Evolutionary conservation across 176 grass and related monocot genomes (phyloP).

Genomic region (Zoysia pacifica): DNA sequence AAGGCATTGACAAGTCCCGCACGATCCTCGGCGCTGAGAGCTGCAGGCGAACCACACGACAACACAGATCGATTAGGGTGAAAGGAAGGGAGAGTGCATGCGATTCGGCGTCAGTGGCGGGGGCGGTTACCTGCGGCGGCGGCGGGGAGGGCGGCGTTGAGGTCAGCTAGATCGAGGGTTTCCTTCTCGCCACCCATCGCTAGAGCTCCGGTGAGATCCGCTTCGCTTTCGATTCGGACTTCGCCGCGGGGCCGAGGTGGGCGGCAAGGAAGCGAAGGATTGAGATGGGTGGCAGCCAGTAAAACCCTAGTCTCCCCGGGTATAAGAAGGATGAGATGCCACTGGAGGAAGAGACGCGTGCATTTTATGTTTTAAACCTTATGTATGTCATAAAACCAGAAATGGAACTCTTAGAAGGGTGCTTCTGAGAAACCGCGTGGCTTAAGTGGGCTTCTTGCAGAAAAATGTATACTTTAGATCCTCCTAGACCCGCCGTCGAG

Average conservation of each 20-base stretch:
- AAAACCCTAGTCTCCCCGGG: slow-evolving; percentile 58
- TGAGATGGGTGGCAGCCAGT: neutral
- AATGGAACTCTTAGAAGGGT: neutral
- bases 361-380: slow-evolving; percentile 19
- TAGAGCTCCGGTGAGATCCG: slow-evolving; percentile 6
- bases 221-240: slow-evolving; percentile 7
- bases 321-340: slow-evolving; percentile 47
- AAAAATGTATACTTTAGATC: neutral
- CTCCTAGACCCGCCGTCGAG: neutral
- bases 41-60: slow-evolving; percentile 31
- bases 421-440: neutral
- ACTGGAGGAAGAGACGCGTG: neutral
- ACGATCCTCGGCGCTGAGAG: slow-evolving; percentile 66
- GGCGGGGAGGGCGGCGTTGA: slow-evolving; percentile 56
- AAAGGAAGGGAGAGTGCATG: neutral
- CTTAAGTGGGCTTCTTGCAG: neutral
- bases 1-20: slow-evolving; percentile 68
- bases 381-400: neutral
- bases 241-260: slow-evolving; percentile 33
- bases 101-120: neutral
- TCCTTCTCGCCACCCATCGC: slow-evolving; percentile 72
- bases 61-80: slow-evolving; percentile 23
- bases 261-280: slow-evolving; percentile 23
- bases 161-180: slow-evolving; percentile 55
- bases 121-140: slow-evolving; percentile 37